phyloP scores from a whole-genome alignment of 208 protist genomes.

The Leishmania aethiopica region DNA sequence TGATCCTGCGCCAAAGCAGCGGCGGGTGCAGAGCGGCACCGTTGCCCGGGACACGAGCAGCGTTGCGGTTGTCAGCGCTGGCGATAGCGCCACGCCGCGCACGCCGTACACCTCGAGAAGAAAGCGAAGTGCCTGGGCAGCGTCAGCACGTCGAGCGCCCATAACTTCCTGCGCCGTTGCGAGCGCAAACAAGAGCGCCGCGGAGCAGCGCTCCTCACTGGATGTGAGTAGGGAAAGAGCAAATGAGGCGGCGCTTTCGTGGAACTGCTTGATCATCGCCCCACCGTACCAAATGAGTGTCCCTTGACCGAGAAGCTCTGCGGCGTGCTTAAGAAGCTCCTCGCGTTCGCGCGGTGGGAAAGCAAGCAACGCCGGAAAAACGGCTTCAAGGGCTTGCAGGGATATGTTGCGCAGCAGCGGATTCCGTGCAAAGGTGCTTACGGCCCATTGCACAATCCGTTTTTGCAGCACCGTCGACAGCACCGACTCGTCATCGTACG shows the following conservation, averaged over 20 bases:
- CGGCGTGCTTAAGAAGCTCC: constrained; percentile 19
- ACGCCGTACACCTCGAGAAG: constrained; percentile 12
- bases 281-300: constrained; percentile 23
- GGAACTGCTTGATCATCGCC: constrained; percentile 21
- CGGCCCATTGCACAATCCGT: constrained; percentile 12
- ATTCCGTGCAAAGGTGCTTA: constrained; percentile 1
- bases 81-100: constrained; percentile 2
- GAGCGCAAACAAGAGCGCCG: constrained; percentile 18
- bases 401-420: constrained; percentile 21
- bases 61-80: constrained; percentile 5
- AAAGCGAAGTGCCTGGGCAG: constrained; percentile 1
- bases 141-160: neutral
- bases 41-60: neutral
- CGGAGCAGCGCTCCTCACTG: constrained; percentile 16
- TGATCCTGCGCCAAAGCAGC: too few relatives aligned
- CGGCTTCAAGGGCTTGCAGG: constrained; percentile 9
- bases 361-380: constrained; percentile 23
- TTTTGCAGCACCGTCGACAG: constrained; percentile 2
- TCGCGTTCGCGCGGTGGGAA: constrained; percentile 19
- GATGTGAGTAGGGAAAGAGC: constrained; percentile 5
- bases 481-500: neutral
- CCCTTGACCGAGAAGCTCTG: constrained; percentile 19
- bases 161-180: constrained; percentile 9
- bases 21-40: neutral
- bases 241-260: neutral